These are phyloP conservation scores for Aspergillus novofumigatus DNA, from an alignment of 2,329 filamentous ascomycete species.

Conservation along the genomic window DNA sequence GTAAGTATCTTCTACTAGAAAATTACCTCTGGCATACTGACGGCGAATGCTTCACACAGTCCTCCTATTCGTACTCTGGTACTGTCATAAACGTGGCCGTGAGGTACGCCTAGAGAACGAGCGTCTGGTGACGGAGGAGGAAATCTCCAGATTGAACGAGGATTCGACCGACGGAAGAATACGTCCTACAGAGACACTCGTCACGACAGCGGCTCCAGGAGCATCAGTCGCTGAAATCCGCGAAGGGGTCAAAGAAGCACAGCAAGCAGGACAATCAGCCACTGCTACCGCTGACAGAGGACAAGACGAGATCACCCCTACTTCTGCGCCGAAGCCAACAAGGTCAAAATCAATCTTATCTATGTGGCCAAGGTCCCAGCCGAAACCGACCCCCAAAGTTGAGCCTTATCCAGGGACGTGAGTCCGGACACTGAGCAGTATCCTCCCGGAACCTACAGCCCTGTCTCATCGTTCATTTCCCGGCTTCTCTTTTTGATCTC, in stretches of 20 bases:
- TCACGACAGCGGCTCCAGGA: conserved; percentile 39
- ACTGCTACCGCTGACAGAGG: conserved; percentile 12
- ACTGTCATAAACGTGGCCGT: conserved; percentile 90
- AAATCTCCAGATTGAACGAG: conserved; percentile 39
- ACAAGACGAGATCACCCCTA: neutral
- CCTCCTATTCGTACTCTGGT: conserved; percentile 92
- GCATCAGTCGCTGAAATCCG: conserved; percentile 38
- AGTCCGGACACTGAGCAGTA: conserved; percentile 13
- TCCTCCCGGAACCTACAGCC: neutral
- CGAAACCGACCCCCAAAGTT: conserved; percentile 19
- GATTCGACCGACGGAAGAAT: conserved; percentile 29
- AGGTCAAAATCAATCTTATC: conserved; percentile 29
- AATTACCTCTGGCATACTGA: neutral
- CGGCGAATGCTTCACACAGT: conserved; percentile 48
- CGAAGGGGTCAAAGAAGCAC: conserved; percentile 37
- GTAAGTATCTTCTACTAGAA: conserved; percentile 51
- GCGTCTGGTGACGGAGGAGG: conserved; percentile 44
- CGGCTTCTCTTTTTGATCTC: neutral
- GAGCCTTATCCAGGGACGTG: conserved; percentile 36
- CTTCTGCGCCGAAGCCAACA: conserved; percentile 18
- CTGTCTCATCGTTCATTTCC: neutral
- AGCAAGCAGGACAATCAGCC: conserved; percentile 30
- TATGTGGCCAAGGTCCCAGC: conserved; percentile 25
- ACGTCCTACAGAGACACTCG: conserved; percentile 33
- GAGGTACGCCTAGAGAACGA: conserved; percentile 73